Evolutionary conservation across 1,284 basidiomycete genomes (phyloP).

Genomic region (Cryptococcus sp.): DNA sequence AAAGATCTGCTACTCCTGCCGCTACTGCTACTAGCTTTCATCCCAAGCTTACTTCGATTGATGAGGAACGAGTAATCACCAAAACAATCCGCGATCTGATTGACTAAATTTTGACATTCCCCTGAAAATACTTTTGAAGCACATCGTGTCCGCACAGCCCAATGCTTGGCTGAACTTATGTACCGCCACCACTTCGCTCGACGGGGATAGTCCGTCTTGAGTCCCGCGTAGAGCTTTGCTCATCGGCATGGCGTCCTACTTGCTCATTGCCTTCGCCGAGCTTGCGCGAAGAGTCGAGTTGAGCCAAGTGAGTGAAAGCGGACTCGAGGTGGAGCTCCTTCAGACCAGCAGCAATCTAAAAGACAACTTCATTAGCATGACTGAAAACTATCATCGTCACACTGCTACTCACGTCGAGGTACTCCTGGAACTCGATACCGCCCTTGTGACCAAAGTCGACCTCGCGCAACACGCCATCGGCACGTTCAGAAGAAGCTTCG

Average conservation of each 20-base stretch:
- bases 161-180: too few relatives aligned
- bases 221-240: constrained; percentile 55
- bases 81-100: too few relatives aligned
- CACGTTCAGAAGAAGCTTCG: constrained; percentile 56
- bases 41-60: too few relatives aligned
- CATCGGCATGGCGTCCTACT: constrained; percentile 36
- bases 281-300: constrained; percentile 37
- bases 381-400: background rate
- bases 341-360: constrained; percentile 74
- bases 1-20: too few relatives aligned
- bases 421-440: constrained; percentile 71
- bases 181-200: constrained; percentile 79
- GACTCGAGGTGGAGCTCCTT: constrained; percentile 69
- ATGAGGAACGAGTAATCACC: too few relatives aligned
- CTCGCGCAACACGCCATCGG: constrained; percentile 72
- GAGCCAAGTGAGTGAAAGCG: constrained; percentile 56
- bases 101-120: background rate
- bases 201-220: constrained; percentile 67
- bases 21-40: too few relatives aligned
- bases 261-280: constrained; percentile 18
- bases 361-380: background rate
- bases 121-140: background rate
- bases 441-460: constrained; percentile 64
- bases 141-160: background rate
- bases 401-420: constrained; percentile 66